phyloP scores from a whole-genome alignment of 805 yeast species.

The Kuraishia hungarica region DNA sequence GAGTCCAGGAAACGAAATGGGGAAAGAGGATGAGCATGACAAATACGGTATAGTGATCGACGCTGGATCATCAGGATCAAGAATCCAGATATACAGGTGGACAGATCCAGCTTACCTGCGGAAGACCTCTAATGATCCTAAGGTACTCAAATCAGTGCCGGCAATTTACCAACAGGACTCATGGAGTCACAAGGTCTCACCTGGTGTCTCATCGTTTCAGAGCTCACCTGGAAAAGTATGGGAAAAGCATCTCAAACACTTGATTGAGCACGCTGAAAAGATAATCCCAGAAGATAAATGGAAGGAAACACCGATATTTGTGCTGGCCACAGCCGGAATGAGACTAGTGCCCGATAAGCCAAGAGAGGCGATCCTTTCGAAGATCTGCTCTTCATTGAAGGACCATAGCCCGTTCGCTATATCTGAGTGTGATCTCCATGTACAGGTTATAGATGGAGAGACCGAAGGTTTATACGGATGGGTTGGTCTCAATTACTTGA shows the following conservation, averaged over 20 bases:
- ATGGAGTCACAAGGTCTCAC: constrained; percentile 69
- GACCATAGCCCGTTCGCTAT: constrained; percentile 48
- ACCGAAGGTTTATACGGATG: constrained; percentile 95
- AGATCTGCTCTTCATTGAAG: constrained; percentile 51
- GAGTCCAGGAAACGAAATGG: background rate
- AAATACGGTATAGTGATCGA: constrained; percentile 85
- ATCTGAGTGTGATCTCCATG: constrained; percentile 57
- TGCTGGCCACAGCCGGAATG: constrained; percentile 98
- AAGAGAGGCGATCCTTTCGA: constrained; percentile 42
- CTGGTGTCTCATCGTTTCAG: constrained; percentile 75
- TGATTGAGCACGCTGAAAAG: constrained; percentile 60
- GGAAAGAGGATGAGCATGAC: background rate
- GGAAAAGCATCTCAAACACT: constrained; percentile 55
- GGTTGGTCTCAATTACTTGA: constrained; percentile 82
- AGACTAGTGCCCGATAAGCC: constrained; percentile 55
- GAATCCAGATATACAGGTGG: constrained; percentile 83
- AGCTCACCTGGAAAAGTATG: constrained; percentile 51
- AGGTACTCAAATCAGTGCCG: constrained; percentile 52
- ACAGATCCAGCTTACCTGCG: constrained; percentile 34
- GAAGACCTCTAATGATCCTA: constrained; percentile 21
- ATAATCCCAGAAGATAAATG: constrained; percentile 60
- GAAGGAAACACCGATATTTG: constrained; percentile 70
- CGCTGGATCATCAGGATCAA: constrained; percentile 93
- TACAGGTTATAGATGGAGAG: constrained; percentile 87
- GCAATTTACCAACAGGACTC: constrained; percentile 48